phyloP scores from a whole-genome alignment of 805 yeast species.

The Starmerella stigmatis region DNA sequence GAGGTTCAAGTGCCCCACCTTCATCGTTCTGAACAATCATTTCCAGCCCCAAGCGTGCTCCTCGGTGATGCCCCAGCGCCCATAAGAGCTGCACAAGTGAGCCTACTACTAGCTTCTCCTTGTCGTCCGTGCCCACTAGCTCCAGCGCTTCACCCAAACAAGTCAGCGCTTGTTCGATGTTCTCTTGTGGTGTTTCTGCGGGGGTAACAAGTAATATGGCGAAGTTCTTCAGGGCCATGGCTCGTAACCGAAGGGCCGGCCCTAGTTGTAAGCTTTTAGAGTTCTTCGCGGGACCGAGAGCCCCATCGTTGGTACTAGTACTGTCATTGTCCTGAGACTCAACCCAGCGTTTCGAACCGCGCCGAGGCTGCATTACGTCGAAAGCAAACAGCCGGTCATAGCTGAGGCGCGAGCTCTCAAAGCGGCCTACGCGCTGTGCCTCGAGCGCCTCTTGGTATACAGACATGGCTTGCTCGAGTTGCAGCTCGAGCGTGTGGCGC shows the following conservation, averaged over 20 bases:
- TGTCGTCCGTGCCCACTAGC: constrained; percentile 19
- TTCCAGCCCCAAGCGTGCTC: constrained; percentile 23
- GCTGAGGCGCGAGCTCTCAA: constrained; percentile 40
- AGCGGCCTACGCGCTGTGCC: constrained; percentile 44
- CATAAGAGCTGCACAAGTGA: constrained; percentile 15
- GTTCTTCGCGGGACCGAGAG: not conserved
- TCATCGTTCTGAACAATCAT: constrained; percentile 17
- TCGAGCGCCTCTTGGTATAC: constrained; percentile 61
- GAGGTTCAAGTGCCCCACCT: constrained; percentile 17
- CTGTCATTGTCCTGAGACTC: not conserved
- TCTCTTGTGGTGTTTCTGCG: constrained; percentile 13
- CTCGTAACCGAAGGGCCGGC: constrained; percentile 58
- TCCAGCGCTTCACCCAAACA: constrained; percentile 19
- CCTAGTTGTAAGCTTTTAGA: constrained; percentile 12
- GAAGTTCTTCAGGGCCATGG: constrained; percentile 68
- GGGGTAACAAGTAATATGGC: constrained; percentile 54
- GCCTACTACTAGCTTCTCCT: constrained; percentile 16
- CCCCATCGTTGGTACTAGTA: not conserved
- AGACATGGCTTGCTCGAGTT: constrained; percentile 74
- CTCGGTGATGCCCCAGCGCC: constrained; percentile 16
- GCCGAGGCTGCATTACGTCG: constrained; percentile 44
- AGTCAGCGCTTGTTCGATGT: constrained; percentile 10
- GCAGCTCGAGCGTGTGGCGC: constrained; percentile 84
- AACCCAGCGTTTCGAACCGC: not conserved
- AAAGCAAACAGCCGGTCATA: constrained; percentile 58